Conservation (phyloP, 2,329 filamentous ascomycete genomes). For the Epichloe brachyelytri region DNA sequence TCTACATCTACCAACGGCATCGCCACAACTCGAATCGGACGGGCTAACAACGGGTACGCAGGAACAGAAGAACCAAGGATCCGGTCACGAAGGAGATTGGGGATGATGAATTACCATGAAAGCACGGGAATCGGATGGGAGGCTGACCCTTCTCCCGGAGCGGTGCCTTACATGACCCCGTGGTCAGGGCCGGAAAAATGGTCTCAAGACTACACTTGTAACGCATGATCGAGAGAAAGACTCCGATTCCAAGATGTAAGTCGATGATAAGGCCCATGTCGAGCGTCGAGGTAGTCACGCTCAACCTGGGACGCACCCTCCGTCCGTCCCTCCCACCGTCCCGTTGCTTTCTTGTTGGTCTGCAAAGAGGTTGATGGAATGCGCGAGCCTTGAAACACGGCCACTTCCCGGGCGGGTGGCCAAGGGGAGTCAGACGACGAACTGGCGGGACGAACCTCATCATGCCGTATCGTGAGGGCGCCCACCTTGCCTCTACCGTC, state of each 20-base stretch:
- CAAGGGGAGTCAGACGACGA: constrained; percentile 6
- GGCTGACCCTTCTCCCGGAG: constrained; percentile 8
- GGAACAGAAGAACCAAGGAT: neutral
- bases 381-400: neutral
- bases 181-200: constrained; percentile 11
- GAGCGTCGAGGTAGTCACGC: constrained; percentile 22
- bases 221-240: constrained; percentile 15
- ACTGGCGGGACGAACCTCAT: constrained; percentile 7
- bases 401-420: constrained; percentile 1
- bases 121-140: neutral
- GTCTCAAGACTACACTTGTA: constrained; percentile 6
- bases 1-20: neutral
- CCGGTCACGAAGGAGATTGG: neutral
- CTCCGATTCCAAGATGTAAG: constrained; percentile 16
- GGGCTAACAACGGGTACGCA: constrained; percentile 1
- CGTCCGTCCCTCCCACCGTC: neutral
- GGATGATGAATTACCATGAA: neutral
- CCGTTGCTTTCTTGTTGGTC: no score
- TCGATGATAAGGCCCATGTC: constrained; percentile 13
- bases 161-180: constrained; percentile 19
- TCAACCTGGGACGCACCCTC: constrained; percentile 16
- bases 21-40: neutral
- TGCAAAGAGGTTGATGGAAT: neutral
- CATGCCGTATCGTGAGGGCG: constrained; percentile 4
- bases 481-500: neutral